A percentile compares a stretch with the other conserved stretches of the same genome.
phyloP scores from a whole-genome alignment of 2,329 filamentous ascomycete genomes.

The Neopestalotiopsis rosae region DNA sequence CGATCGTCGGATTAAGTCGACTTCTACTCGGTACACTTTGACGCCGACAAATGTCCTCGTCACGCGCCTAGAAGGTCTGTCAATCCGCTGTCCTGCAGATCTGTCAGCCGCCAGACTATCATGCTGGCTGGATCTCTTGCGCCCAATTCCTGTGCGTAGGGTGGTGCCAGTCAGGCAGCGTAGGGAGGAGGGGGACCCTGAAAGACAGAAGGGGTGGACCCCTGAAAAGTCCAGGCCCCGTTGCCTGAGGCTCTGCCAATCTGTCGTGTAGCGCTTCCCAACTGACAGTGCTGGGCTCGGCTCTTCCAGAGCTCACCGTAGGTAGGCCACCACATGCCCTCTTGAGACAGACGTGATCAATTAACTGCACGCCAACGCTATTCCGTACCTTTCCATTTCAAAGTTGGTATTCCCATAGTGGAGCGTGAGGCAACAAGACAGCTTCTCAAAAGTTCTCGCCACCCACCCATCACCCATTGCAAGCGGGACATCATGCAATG shows the following conservation, averaged over 20 bases:
- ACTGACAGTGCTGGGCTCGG: neutral
- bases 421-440: neutral
- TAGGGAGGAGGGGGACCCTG: neutral
- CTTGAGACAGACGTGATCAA: neutral
- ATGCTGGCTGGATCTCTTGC: neutral
- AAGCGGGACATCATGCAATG: neutral
- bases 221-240: conserved; percentile 1
- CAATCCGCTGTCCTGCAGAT: neutral
- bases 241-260: neutral
- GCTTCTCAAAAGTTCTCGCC: neutral
- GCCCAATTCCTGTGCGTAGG: neutral
- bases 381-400: neutral
- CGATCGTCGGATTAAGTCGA: neutral
- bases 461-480: neutral
- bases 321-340: neutral
- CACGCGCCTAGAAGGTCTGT: neutral
- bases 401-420: neutral
- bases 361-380: neutral
- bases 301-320: neutral
- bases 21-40: neutral
- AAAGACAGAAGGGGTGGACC: neutral
- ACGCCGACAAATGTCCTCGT: neutral
- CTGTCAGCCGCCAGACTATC: neutral
- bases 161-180: neutral
- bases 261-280: neutral